Conservation (phyloP, 306 rosid genomes). For the Oemleria cerasiformis region DNA sequence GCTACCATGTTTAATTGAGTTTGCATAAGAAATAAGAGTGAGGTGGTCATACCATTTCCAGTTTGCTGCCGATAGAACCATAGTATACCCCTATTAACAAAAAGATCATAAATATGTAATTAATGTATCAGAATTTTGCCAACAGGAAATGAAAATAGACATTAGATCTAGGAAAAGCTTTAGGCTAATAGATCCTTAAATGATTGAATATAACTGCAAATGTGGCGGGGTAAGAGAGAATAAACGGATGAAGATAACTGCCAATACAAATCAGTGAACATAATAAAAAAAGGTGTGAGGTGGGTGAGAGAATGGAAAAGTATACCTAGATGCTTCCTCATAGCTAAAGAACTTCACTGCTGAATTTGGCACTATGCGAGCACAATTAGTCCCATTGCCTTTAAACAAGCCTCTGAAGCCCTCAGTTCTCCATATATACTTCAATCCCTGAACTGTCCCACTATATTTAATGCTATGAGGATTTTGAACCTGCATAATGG, state of each 20-base stretch:
- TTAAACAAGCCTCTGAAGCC: constrained; percentile 63
- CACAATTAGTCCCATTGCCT: constrained; percentile 78
- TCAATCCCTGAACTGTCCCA: constrained; percentile 60
- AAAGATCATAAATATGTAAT: constrained; percentile 4
- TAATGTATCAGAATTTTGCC: neutral
- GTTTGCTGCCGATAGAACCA: constrained; percentile 49
- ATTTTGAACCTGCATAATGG: constrained; percentile 51
- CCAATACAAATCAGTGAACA: neutral
- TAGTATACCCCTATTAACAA: constrained; percentile 49
- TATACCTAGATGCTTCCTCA: constrained; percentile 61
- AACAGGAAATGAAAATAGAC: constrained; percentile 9
- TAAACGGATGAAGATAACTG: neutral
- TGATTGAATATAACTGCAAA: neutral
- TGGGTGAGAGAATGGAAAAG: neutral
- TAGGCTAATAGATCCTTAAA: neutral
- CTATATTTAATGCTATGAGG: constrained; percentile 47
- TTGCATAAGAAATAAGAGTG: constrained; percentile 10
- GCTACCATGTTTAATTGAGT: neutral
- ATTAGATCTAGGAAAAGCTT: neutral
- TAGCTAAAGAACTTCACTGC: constrained; percentile 74
- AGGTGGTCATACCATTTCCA: constrained; percentile 48
- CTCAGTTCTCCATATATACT: constrained; percentile 58
- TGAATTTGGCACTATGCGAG: constrained; percentile 69
- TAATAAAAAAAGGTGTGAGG: neutral
- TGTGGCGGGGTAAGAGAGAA: neutral